Base-by-base conservation (phyloP, 2,329 filamentous ascomycete species). In the Amphichorda felina region DNA sequence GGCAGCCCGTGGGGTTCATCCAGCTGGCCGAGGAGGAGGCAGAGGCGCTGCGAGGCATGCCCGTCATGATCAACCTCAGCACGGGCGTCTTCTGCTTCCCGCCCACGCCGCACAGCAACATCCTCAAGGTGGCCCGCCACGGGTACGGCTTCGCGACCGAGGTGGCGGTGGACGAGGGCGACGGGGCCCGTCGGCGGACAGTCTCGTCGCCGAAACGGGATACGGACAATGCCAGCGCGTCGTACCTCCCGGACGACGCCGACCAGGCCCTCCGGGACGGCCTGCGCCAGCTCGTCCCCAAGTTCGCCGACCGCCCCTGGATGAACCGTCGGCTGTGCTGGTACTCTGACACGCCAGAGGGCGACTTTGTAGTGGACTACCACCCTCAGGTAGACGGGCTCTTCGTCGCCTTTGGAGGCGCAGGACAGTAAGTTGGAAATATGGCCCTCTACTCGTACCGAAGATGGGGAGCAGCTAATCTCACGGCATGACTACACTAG, bases 1-100 rank as follows among this genome's bases (percentile, higher is more conserved):
- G 76, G 1, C 80, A 85, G 43, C 65, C 70, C 1, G 55, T 85
- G 11, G 74, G 70, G 0, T 85, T 82, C 55, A 64, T 82, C 41
- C 61, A 66, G 37, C 64, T 85, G 35, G 72, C 70, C 0, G 50
- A 64, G 4, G 62, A 64, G 2, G 79, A 84, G 51, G 67, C 78
- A 47, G 50, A 53, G 2, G 52, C 50, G 2, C 56, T 82, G 10
- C 58, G 56, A 31, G 50, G 63, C 11, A 67, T 72, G 48, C 79
- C 79, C 0, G 77, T 78, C 5, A 56, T 75, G 16, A 57, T 77
- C 26, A 70, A 75, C 46, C 55, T 74, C n/a, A 62, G 57, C 37
- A 65, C 62, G 1, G 68, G 70, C 4, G 64, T 70, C 30, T 74
- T 74, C 44, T 60, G 66, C 34, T 72, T 75, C 39, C 71, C 71